Percentiles rank a stretch among this genome's conserved stretches.
phyloP scores from a whole-genome alignment of 176 grass and related monocot species.

The Chrysopogon serrulatus region DNA sequence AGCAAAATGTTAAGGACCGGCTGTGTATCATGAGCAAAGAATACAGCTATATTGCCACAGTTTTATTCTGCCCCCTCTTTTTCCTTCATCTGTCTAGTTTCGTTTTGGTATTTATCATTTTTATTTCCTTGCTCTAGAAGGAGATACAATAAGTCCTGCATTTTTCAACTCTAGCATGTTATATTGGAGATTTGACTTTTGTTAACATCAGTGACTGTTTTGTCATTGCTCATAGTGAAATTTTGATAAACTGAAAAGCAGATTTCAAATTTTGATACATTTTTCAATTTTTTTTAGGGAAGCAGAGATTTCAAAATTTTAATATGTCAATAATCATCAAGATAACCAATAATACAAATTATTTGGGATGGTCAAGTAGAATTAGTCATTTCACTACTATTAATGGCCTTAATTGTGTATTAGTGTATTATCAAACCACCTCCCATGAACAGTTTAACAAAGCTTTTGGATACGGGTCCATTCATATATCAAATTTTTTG shows the following conservation, averaged over 20 bases:
- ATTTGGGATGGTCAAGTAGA: background rate
- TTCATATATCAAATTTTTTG: background rate
- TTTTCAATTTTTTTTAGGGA: background rate
- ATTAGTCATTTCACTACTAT: background rate
- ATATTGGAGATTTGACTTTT: background rate
- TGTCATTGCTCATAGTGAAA: background rate
- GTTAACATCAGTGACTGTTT: background rate
- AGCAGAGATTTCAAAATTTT: background rate
- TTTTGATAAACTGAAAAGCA: background rate
- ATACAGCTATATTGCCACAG: background rate
- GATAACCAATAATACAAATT: background rate
- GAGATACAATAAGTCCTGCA: background rate
- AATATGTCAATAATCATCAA: background rate
- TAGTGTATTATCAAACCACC: background rate
- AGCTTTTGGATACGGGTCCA: background rate
- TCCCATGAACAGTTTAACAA: background rate
- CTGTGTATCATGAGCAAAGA: constrained; percentile 7
- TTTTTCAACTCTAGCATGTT: background rate
- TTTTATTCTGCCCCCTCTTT: background rate
- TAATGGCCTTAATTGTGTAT: background rate
- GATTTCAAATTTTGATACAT: background rate
- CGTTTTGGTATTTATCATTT: constrained; percentile 7
- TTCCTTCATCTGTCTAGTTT: background rate
- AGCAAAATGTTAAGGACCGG: constrained; percentile 26
- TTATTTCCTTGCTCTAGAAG: background rate